These are phyloP conservation scores for Polytolypa hystricis DNA, from an alignment of 2,329 filamentous ascomycete species.

Conservation along the genomic window DNA sequence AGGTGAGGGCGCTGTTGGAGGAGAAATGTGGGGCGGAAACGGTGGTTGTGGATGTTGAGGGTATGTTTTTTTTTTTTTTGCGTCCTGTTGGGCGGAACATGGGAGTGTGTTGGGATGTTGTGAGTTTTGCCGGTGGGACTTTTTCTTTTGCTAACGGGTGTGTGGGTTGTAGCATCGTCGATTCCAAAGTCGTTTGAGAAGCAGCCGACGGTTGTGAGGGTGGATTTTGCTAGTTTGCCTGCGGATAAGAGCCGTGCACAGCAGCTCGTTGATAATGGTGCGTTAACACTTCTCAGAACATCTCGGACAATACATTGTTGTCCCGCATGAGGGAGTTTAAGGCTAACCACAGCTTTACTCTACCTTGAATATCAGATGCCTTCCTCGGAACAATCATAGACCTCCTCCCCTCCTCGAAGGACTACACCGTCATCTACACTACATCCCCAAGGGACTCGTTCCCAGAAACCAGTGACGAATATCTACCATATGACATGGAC, in stretches of 20 bases:
- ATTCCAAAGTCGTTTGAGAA: constrained; percentile 25
- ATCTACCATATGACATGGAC: constrained; percentile 50
- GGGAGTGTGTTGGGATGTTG: constrained; percentile 14
- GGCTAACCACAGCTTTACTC: not conserved
- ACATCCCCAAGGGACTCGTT: constrained; percentile 44
- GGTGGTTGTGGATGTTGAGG: constrained; percentile 33
- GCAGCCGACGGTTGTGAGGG: constrained; percentile 32
- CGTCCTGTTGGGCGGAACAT: too few relatives aligned
- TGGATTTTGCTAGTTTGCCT: constrained; percentile 36
- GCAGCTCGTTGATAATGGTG: constrained; percentile 35
- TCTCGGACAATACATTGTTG: constrained; percentile 5
- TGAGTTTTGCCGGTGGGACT: constrained; percentile 24
- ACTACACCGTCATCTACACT: constrained; percentile 67
- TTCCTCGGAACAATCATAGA: constrained; percentile 38
- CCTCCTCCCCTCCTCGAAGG: constrained; percentile 33
- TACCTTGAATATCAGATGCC: constrained; percentile 27
- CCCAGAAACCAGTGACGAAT: constrained; percentile 16
- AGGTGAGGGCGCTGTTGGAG: constrained; percentile 33
- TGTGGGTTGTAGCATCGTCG: too few relatives aligned
- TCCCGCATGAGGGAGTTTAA: not conserved
- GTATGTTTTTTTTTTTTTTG: constrained; percentile 19
- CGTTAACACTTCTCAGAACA: constrained; percentile 10
- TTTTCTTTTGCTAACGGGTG: constrained; percentile 25
- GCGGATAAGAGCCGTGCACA: constrained; percentile 24
- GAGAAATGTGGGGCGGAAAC: constrained; percentile 37